Evolutionary conservation across 192 early-diverging fungal genomes (phyloP), one percentile per base, ranked within the genome.

Genomic region (Rhizoclosmatium globosum): DNA sequence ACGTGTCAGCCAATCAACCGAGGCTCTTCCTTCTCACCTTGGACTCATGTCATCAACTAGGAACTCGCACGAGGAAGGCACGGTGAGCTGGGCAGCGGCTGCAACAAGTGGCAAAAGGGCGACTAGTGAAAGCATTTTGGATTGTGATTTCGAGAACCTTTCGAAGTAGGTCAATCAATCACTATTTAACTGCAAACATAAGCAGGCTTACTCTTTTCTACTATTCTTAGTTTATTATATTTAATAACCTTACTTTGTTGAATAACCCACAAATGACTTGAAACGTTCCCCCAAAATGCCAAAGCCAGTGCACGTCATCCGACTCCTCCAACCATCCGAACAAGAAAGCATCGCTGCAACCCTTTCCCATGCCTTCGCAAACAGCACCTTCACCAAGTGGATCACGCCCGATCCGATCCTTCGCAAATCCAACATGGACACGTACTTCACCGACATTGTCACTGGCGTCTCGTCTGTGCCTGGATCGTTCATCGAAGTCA

Each of bases 31-130:
- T 31, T 11, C 70, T 58, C 70, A 71, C 70, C 70, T 48, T 58
- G 70, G 70, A 6, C 43, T 41, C 70, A 71, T 71, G 50, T 71
- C 43, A 43, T 71, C 70, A 1, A 71, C 70, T n/a, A 71, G 50
- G 9, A 19, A 13, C 56, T 71, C 70, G 50, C 70, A 71, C 3
- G 48, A 13, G 1, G 70, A 3, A 4, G 47, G 7, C 17, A 71
- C 70, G 4, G 53, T 38, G 4, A 62, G n/a, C 21, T 6, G 9
- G 21, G 60, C 60, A 62, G 60, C 6, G 7, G 21, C 60, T 13
- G 21, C 4, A 6, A 21, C 7, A 62, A 38, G 7, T 4, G 21
- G 60, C 6, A 62, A 4, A 4, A 21, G 21, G 31, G 60, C 17
- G 21, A 62, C 4, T 4, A 62, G 60, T 21, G 60, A 62, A 62